A percentile compares a stretch with the other conserved stretches of the same genome.
Evolutionary conservation across 2,329 filamentous ascomycete species (phyloP).

Genomic region (Dichotomopilus funicola): DNA sequence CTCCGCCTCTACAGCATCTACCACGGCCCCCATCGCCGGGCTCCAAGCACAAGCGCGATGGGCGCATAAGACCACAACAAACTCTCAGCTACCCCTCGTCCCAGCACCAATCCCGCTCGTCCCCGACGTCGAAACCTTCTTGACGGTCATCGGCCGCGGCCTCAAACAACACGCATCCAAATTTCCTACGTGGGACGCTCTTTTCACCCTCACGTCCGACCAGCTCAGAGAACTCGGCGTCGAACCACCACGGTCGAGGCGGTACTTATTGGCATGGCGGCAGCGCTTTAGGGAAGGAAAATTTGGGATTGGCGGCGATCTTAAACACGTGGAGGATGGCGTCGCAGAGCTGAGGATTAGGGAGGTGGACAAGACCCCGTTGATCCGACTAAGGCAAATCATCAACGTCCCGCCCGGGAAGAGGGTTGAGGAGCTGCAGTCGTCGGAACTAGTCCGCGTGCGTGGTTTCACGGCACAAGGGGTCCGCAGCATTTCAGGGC

Average conservation of each 20-base stretch:
- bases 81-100: slow-evolving; percentile 33
- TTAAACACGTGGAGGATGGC: slow-evolving; percentile 60
- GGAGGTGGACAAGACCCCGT: slow-evolving; percentile 30
- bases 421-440: slow-evolving; percentile 30
- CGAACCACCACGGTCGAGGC: slow-evolving; percentile 73
- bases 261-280: slow-evolving; percentile 83
- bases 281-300: slow-evolving; percentile 73
- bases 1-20: slow-evolving; percentile 26
- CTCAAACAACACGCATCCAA: slow-evolving; percentile 77
- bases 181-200: slow-evolving; percentile 81
- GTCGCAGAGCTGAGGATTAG: slow-evolving; percentile 45
- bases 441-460: slow-evolving; percentile 46
- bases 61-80: slow-evolving; percentile 34
- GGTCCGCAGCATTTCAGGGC: slow-evolving; percentile 65
- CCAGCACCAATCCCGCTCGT: slow-evolving; percentile 78
- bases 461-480: slow-evolving; percentile 61
- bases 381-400: slow-evolving; percentile 44
- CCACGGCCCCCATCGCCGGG: slow-evolving; percentile 19
- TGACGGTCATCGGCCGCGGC: slow-evolving; percentile 83
- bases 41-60: slow-evolving; percentile 35
- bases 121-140: slow-evolving; percentile 77
- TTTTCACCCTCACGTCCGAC: slow-evolving; percentile 73
- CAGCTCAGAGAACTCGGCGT: slow-evolving; percentile 80
- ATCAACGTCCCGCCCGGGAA: slow-evolving; percentile 48
- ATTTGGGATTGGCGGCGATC: slow-evolving; percentile 76